Evolutionary conservation across 2,329 filamentous ascomycete species (phyloP), one percentile per base, ranked within the genome.

Genomic region (Penicillium corylophilum): DNA sequence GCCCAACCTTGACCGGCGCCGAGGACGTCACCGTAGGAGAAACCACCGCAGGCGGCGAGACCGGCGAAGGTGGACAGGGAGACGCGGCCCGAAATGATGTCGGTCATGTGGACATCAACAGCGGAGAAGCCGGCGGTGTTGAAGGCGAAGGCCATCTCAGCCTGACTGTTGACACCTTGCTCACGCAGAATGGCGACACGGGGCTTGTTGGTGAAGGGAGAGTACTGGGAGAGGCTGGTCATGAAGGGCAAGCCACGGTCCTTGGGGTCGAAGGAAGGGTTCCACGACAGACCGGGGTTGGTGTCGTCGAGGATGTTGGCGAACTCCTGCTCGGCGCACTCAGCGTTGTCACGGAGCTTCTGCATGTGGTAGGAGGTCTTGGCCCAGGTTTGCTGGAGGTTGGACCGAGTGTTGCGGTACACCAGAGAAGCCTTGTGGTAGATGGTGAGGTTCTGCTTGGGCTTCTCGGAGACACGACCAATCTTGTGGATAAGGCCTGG

Each of bases 61-160:
- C 94, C 94, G 28, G 86, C 85, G 71, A 96, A 96, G 57, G 86
- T 86, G 36, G 86, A 81, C 8, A 99, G 84, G 0, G 89, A 91
- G 55, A 89, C 85, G 15, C 89, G 87, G 10, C 84, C 85, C 22
- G 90, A 85, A 50, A 97, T 86, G 44, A 88, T 80, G 64, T 97
- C 93, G 3, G 88, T 94, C 94, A 99, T 97, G 79, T 96, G 93
- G 1, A 97, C 87, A 67, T 99, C 93, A 42, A 97, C 83, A 13
- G 92, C 85, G 44, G 91, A 87, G 76, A 97, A 97, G 33, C 93
- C 93, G 39, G 94, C 93, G 31, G 86, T 85, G 59, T 88, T 86
- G 80, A 97, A 97, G 44, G 92, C 91, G 67, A 95, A 97, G 1
- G 94, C 94, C 90, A 99, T 95, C 72, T 99, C 94, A n/a, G 90